These are phyloP conservation scores for Suillus lakei DNA, from an alignment of 768 basidiomycete genomes.

Conservation along the genomic window DNA sequence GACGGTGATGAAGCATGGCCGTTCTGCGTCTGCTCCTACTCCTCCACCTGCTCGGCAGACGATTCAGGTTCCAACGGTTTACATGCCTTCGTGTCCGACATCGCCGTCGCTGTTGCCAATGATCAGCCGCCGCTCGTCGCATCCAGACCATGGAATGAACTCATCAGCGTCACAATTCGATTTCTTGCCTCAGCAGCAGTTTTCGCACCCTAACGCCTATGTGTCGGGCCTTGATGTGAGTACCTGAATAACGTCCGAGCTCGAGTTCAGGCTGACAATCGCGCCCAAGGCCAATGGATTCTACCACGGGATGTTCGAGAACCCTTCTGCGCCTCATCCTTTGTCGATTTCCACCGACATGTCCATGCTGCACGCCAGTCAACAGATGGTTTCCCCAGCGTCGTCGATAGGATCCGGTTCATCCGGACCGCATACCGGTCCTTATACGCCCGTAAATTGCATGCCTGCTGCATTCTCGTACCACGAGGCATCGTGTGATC, in stretches of 20 bases:
- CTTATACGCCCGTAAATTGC: slow-evolving; percentile 50
- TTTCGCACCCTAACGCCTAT: slow-evolving; percentile 32
- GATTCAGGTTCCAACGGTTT: slow-evolving; percentile 70
- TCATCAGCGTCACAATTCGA: slow-evolving; percentile 53
- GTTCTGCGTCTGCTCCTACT: slow-evolving; percentile 64
- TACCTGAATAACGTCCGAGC: slow-evolving; percentile 19
- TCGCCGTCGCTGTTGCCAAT: slow-evolving; percentile 60
- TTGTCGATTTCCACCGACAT: slow-evolving; percentile 47
- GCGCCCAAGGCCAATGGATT: slow-evolving; percentile 50
- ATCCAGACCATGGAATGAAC: slow-evolving; percentile 52
- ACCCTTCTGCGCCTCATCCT: slow-evolving; percentile 39
- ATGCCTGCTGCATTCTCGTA: slow-evolving; percentile 25
- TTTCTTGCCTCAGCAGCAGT: slow-evolving; percentile 54
- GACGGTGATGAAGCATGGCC: slow-evolving; percentile 46
- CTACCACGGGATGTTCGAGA: slow-evolving; percentile 52
- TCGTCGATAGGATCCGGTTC: slow-evolving; percentile 52
- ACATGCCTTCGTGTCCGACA: slow-evolving; percentile 65
- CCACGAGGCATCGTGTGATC: slow-evolving; percentile 22
- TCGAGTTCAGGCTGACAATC: slow-evolving; percentile 3
- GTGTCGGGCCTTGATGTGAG: slow-evolving; percentile 45
- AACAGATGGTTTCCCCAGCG: slow-evolving; percentile 54
- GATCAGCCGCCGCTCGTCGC: slow-evolving; percentile 64
- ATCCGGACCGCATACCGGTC: slow-evolving; percentile 52
- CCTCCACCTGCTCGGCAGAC: slow-evolving; percentile 66
- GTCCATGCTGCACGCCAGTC: slow-evolving; percentile 43